Conservation (phyloP, 2,329 filamentous ascomycete species). For the Penicillium concentricum region DNA sequence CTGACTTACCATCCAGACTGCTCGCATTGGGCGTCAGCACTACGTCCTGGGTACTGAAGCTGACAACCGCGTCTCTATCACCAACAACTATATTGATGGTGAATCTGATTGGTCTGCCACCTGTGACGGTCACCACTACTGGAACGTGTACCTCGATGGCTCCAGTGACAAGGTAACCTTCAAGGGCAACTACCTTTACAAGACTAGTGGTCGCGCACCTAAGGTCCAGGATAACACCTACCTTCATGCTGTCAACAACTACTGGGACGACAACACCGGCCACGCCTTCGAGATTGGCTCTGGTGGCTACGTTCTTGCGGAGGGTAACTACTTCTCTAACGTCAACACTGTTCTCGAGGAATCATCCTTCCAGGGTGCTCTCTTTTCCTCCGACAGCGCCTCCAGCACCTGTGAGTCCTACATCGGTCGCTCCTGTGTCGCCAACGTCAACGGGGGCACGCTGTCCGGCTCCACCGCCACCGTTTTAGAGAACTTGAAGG, state of each 20-base stretch:
- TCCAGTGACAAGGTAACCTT: conserved; percentile 10
- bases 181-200: conserved; percentile 12
- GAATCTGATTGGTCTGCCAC: conserved; percentile 8
- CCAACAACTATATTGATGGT: conserved; percentile 12
- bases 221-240: conserved; percentile 7
- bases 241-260: conserved; percentile 11
- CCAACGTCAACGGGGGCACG: neutral
- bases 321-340: conserved; percentile 6
- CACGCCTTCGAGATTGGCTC: conserved; percentile 7
- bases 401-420: neutral
- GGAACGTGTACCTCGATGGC: conserved; percentile 9
- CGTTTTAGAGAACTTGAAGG: neutral
- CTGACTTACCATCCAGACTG: conserved; percentile 3
- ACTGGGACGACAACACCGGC: conserved; percentile 4
- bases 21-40: conserved; percentile 10
- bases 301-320: neutral
- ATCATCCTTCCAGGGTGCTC: neutral
- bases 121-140: conserved; percentile 13
- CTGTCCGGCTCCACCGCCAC: neutral
- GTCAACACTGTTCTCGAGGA: neutral
- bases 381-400: neutral
- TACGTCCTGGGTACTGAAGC: conserved; percentile 8
- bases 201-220: conserved; percentile 7
- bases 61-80: conserved; percentile 8
- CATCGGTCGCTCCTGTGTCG: conserved; percentile 5